A percentile compares a stretch with the other conserved stretches of the same genome.
Conservation (phyloP, 1,284 basidiomycete genomes). For the Porodaedalea pini region DNA sequence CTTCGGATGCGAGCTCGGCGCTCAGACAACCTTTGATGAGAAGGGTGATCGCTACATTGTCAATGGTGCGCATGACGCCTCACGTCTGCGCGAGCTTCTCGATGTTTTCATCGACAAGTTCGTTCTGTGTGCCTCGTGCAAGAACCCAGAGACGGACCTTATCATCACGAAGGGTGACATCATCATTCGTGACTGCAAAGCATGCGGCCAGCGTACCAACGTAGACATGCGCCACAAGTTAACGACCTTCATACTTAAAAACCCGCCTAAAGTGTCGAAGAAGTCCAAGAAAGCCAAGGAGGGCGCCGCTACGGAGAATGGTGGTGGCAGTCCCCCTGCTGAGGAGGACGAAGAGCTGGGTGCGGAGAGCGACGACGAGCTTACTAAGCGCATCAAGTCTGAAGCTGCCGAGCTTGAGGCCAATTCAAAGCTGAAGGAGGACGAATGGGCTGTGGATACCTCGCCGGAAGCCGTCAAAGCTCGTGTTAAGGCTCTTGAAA, state of each 20-base stretch:
- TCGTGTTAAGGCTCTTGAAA: conserved; percentile 77
- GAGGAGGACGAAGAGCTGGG: conserved; percentile 52
- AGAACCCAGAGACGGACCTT: conserved; percentile 98
- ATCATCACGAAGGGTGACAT: conserved; percentile 86
- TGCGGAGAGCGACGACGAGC: conserved; percentile 72
- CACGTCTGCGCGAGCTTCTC: conserved; percentile 91
- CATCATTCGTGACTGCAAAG: conserved; percentile 97
- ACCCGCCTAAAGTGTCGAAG: conserved; percentile 87
- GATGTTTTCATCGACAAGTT: conserved; percentile 98
- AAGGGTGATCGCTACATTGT: conserved; percentile 98
- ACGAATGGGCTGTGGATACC: conserved; percentile 90
- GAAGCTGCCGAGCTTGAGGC: conserved; percentile 76
- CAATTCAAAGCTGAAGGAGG: conserved; percentile 58
- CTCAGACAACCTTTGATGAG: conserved; percentile 95
- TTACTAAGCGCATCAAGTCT: conserved; percentile 80
- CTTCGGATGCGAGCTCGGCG: conserved; percentile 98
- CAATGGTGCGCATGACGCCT: conserved; percentile 93
- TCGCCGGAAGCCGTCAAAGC: conserved; percentile 89
- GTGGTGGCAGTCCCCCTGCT: conserved; percentile 32
- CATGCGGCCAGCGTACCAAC: conserved; percentile 88
- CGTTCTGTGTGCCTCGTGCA: conserved; percentile 96
- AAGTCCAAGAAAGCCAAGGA: conserved; percentile 69
- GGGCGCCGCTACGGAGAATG: conserved; percentile 34
- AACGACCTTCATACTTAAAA: conserved; percentile 95
- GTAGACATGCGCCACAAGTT: conserved; percentile 98